Evolutionary conservation across 768 basidiomycete species (phyloP), one percentile per base, ranked within the genome.

Genomic region (Tephrocybe sp.): DNA sequence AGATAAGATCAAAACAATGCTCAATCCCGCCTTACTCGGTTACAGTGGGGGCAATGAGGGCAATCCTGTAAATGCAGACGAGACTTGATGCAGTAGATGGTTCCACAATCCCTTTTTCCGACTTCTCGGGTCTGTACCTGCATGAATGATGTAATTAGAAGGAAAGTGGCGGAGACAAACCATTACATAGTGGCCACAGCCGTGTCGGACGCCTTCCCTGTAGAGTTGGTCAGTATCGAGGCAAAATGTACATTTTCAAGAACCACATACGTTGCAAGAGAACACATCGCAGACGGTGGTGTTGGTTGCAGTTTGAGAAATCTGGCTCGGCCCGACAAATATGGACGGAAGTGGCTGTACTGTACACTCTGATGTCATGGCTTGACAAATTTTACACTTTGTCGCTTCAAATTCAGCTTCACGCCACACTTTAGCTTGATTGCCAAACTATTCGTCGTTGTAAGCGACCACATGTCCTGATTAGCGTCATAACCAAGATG

Each of bases 121-220:
- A 80, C 56, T 51, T 73, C 74, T 48, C 65, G 69, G 9, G 80
- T 84, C 80, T 83, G 68, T 27, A 25, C 35, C 16, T 15, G 47
- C 44, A 40, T 54, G 54, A 47, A 53, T 21, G 40, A 21, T 18
- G 51, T 42, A 44, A 37, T 55, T 13, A 51, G 42, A 44, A 52
- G 39, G 30, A 51, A 43, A 21, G 36, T 47, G 37, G n/a, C n/a
- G 46, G 51, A 12, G 49, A 72, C 81, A 58, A 48, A 86, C 84
- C 59, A 83, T 77, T 43, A 82, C 73, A 67, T 89, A 91, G 75
- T 91, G 89, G 53, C 88, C 88, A 65, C 89, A 91, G 62, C 84
- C 86, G 61, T 83, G 74, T 71, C 83, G 82, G 53, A 78, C 83
- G 55, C 85, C 88, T 76, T 87, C 84, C 60, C 87, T 89, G 70